A percentile compares a stretch with the other conserved stretches of the same genome.
These are phyloP conservation scores for Phytopythium ostracodes DNA, from an alignment of 352 stramenopile genomes.

Conservation along the genomic window DNA sequence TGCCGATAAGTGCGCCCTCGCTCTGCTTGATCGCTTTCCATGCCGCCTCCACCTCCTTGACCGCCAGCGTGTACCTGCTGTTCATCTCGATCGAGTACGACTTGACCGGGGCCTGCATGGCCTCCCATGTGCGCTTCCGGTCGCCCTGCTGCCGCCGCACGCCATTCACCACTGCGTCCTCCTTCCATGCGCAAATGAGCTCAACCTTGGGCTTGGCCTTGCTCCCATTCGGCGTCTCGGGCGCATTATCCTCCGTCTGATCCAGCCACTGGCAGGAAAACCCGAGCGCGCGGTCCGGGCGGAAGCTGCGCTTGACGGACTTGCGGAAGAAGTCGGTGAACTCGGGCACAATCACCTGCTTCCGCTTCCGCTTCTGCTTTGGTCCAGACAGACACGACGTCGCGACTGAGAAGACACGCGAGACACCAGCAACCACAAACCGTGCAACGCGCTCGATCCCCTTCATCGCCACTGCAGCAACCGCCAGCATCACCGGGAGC, in stretches of 20 bases:
- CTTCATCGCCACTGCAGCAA: not conserved
- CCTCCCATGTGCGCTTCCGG: slow-evolving; percentile 59
- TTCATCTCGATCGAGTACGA: slow-evolving; percentile 63
- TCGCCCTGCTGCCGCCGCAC: slow-evolving; percentile 26
- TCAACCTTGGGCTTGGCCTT: slow-evolving; percentile 16
- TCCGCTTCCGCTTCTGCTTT: slow-evolving; percentile 13
- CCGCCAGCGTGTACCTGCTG: slow-evolving; percentile 39
- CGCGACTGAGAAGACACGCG: slow-evolving; percentile 4
- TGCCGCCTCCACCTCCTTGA: slow-evolving; percentile 16
- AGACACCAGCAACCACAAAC: not conserved
- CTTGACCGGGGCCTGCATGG: slow-evolving; percentile 51
- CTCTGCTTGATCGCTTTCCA: slow-evolving; percentile 15
- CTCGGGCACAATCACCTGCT: slow-evolving; percentile 26
- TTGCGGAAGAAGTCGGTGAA: slow-evolving; percentile 40
- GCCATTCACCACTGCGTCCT: slow-evolving; percentile 25
- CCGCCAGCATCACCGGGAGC: not conserved
- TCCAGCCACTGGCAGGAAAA: slow-evolving; percentile 13
- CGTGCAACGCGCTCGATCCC: not conserved
- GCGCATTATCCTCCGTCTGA: not conserved
- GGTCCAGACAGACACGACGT: not conserved
- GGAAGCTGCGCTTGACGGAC: slow-evolving; percentile 24
- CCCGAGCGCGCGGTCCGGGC: slow-evolving; percentile 26
- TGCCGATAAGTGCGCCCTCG: slow-evolving; percentile 11
- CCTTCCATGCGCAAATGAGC: slow-evolving; percentile 57
- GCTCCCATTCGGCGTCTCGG: not conserved